Evolutionary conservation across 352 stramenopile genomes (phyloP).

Genomic region (Globisporangium abappressorium): DNA sequence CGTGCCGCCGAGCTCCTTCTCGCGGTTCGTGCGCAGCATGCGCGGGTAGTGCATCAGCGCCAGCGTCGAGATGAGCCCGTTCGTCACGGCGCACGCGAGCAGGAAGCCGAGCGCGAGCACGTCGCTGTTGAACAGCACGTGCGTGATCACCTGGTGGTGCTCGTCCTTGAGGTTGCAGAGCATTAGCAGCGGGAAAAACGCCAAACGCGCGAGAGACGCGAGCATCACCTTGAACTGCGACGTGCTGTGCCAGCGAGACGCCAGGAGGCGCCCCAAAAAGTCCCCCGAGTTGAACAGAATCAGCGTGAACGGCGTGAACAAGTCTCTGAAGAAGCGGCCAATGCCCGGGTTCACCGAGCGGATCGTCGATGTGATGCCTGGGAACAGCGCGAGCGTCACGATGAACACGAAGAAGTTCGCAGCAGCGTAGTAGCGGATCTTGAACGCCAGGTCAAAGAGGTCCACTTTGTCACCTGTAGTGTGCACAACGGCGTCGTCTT

Average conservation of each 20-base stretch:
- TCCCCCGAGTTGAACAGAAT: constrained; percentile 80
- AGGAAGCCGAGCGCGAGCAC: constrained; percentile 57
- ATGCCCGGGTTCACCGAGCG: constrained; percentile 43
- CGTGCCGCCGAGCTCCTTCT: constrained; percentile 72
- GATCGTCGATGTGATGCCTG: constrained; percentile 71
- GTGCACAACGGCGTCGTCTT: constrained; percentile 4
- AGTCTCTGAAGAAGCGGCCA: constrained; percentile 48
- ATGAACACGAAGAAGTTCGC: constrained; percentile 77
- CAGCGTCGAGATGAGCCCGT: constrained; percentile 67
- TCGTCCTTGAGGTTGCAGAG: constrained; percentile 80
- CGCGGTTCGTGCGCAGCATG: constrained; percentile 43
- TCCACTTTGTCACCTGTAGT: constrained; percentile 29
- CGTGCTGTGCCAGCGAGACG: constrained; percentile 32
- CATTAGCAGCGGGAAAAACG: constrained; percentile 70
- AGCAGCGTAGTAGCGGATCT: constrained; percentile 56
- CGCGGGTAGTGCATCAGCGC: constrained; percentile 79
- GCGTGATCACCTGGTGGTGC: constrained; percentile 54
- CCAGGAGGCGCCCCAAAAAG: constrained; percentile 58
- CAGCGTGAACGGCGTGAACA: constrained; percentile 77
- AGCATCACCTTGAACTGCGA: constrained; percentile 35
- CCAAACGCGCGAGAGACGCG: constrained; percentile 35
- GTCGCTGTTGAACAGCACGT: constrained; percentile 76
- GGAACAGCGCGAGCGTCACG: constrained; percentile 74
- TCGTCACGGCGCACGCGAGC: constrained; percentile 56
- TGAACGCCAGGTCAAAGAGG: constrained; percentile 49